Conservation (phyloP, 2,329 filamentous ascomycete genomes). For the Pestalotiopsis sp. region DNA sequence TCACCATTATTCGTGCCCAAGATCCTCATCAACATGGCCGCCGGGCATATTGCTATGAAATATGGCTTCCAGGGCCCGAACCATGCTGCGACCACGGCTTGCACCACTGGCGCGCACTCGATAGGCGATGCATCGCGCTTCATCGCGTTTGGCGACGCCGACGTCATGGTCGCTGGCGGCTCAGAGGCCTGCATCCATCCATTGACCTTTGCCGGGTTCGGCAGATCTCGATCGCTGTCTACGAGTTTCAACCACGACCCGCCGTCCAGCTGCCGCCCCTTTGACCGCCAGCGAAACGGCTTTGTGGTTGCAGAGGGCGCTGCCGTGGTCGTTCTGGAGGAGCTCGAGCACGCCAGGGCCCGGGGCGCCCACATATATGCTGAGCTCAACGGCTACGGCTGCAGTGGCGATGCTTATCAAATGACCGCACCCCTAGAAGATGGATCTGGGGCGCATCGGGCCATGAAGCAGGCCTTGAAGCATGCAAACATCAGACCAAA, state of each 20-base stretch:
- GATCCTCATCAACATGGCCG: slow-evolving; percentile 91
- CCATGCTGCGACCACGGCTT: slow-evolving; percentile 90
- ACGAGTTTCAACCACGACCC: slow-evolving; percentile 79
- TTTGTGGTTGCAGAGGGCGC: slow-evolving; percentile 96
- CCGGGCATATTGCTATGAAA: slow-evolving; percentile 92
- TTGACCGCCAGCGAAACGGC: slow-evolving; percentile 77
- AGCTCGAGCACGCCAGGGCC: slow-evolving; percentile 81
- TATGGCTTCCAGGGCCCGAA: slow-evolving; percentile 90
- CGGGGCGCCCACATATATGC: slow-evolving; percentile 85
- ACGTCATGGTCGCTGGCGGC: slow-evolving; percentile 96
- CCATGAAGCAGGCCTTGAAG: slow-evolving; percentile 83
- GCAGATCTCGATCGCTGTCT: slow-evolving; percentile 81
- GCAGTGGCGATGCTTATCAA: slow-evolving; percentile 88
- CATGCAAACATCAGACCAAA: slow-evolving; percentile 70
- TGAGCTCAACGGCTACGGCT: slow-evolving; percentile 86
- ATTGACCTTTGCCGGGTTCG: slow-evolving; percentile 88
- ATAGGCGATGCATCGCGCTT: slow-evolving; percentile 93
- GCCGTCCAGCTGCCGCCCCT: slow-evolving; percentile 76
- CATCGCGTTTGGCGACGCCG: slow-evolving; percentile 86
- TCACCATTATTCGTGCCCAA: slow-evolving; percentile 93
- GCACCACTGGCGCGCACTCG: slow-evolving; percentile 93
- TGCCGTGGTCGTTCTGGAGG: slow-evolving; percentile 85
- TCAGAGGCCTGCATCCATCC: slow-evolving; percentile 96
- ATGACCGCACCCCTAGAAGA: slow-evolving; percentile 88
- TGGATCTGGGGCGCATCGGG: slow-evolving; percentile 77